Evolutionary conservation across 1,284 basidiomycete genomes (phyloP), one percentile per base, ranked within the genome.

Genomic region (Dichomitus squalens): DNA sequence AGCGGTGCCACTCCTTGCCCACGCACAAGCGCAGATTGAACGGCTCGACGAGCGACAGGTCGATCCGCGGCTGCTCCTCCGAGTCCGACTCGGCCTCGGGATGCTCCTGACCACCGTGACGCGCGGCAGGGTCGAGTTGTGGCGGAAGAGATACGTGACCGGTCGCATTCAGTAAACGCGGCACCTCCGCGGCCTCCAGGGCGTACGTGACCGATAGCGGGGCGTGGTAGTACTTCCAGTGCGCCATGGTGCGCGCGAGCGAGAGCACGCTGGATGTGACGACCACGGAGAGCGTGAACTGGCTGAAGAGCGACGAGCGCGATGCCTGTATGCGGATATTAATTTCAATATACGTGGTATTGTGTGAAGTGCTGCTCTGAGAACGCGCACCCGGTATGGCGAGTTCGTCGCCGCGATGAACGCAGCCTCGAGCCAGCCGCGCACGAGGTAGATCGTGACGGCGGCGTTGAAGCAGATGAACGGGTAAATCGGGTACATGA

Each of bases 1-100:
- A 99, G 14, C 96, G 84, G 70, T 98, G 81, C 97, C 97, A 99
- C 74, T 99, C 96, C 70, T 96, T 93, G 33, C 90, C 95, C 54
- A 92, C 82, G 75, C 97, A 99, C 1, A 99, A 71, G n/a, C 80
- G 86, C 55, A 96, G 72, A 55, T 86, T 84, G 64, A 95, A 84
- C n/a, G 84, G 76, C 54, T 79, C 78, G 64, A 97, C 77, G 1
- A 85, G 85, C 1, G 85, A 73, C 36, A 92, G 78, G 69, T 96
- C 90, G 61, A 93, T 82, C 57, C 81, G 81, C 20, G 82, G 82
- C 16, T 72, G 72, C 40, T 89, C 82, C 7, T 83, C 79, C 49
- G 84, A 79, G 46, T 77, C 73, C 48, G 50, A 61, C 6, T 56
- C 53, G 18, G 33, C 33, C 12, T 46, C 46, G 14, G 29, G 18